Evolutionary conservation across 2,329 filamentous ascomycete genomes (phyloP), one percentile per base, ranked within the genome.

Genomic region (Tolypocladium album): DNA sequence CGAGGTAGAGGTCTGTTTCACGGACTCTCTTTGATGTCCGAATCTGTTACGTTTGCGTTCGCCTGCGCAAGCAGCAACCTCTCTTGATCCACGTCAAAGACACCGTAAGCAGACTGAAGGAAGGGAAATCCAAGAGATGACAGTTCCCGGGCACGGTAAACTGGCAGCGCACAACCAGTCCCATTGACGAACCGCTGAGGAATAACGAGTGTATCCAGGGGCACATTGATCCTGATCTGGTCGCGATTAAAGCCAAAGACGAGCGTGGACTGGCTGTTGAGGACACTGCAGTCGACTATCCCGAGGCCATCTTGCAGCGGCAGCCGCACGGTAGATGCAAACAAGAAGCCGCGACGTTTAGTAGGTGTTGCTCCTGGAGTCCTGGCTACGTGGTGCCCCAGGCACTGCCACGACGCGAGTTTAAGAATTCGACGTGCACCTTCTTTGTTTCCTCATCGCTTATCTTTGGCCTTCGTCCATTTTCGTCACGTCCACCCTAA

Each of bases 191-290:
- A 55, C 13, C 42, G 36, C 8, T 22, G 9, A 5, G 58, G 34
- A n/a, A 57, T 17, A 11, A 50, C 15, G 11, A 58, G 22, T 4
- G 59, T 47, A 7, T 60, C 56, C 4, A 60, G 40, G 8, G 59
- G 56, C 22, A 60, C 34, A 27, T 57, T 40, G 24, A 60, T 55
- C 24, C 56, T n/a, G 24, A 58, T 13, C 39, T 27, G 36, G 43
- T 60, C 59, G 8, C 56, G 27, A 40, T 60, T 58, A 40, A 60
- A 55, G 56, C 59, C 59, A 42, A 60, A 39, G 5, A 20, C 22
- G 13, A 60, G 50, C 55, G 55, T 55, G 9, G 43, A 55, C 45
- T 43, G 22, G 34, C 50, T 55, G 4, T 40, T 47, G 38, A 56
- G 8, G 2, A 52, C 39, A 5, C 31, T 31, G 40, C 59, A 60